Conservation (phyloP, 2,329 filamentous ascomycete species). For the Claviceps lovelessii region DNA sequence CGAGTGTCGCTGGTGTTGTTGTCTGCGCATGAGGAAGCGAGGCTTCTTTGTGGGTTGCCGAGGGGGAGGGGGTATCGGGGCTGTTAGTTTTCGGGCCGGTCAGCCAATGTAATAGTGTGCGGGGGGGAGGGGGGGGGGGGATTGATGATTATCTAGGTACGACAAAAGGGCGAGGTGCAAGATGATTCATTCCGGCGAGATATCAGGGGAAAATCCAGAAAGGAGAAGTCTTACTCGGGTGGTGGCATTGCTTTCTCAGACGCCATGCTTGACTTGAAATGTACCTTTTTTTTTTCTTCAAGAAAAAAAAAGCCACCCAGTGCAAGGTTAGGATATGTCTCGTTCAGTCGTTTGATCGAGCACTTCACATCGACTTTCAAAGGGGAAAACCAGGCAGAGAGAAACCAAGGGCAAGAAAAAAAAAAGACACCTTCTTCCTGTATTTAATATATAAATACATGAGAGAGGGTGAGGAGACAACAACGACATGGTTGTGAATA, state of each 20-base stretch:
- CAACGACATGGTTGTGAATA: background rate
- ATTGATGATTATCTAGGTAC: background rate
- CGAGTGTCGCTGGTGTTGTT: constrained; percentile 8
- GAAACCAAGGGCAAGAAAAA: background rate
- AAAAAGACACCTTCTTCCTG: background rate
- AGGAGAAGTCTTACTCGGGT: background rate
- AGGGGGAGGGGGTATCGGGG: background rate
- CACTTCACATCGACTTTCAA: background rate
- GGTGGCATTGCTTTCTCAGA: background rate
- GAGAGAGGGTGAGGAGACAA: background rate
- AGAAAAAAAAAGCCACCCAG: background rate
- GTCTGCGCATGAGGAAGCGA: background rate
- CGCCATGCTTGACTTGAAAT: background rate
- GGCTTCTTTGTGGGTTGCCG: background rate
- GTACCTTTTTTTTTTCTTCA: background rate
- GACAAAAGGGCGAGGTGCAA: background rate
- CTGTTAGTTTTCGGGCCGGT: background rate
- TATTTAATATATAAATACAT: background rate
- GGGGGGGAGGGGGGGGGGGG: too few species aligned
- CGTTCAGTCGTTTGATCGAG: background rate
- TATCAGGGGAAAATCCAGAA: background rate
- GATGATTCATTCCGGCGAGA: background rate
- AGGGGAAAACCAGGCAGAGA: background rate
- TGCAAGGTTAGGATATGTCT: background rate
- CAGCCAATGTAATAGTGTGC: background rate